Evolutionary conservation across 352 stramenopile genomes (phyloP).

Genomic region (Thraustotheca clavata): DNA sequence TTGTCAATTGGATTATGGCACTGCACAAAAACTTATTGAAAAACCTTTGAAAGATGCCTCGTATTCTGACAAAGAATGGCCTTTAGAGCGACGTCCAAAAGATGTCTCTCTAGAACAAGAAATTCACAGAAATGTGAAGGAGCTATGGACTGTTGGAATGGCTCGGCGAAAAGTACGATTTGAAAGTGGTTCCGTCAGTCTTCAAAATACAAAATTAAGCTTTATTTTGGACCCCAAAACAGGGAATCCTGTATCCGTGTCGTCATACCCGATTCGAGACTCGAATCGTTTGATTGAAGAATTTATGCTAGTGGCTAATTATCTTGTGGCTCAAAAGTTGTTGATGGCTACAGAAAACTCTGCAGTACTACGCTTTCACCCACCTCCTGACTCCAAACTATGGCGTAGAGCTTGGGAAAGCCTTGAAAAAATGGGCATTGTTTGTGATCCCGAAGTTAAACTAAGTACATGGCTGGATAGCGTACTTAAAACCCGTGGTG

Average conservation of each 20-base stretch:
- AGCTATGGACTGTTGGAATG: constrained; percentile 51
- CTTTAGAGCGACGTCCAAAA: constrained; percentile 52
- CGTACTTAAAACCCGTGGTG: constrained; percentile 62
- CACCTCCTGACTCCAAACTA: constrained; percentile 43
- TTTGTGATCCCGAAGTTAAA: constrained; percentile 77
- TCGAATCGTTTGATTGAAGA: constrained; percentile 96
- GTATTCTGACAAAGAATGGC: constrained; percentile 13
- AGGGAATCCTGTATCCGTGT: constrained; percentile 72
- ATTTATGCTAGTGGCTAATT: constrained; percentile 99
- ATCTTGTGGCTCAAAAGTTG: constrained; percentile 93
- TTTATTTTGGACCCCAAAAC: constrained; percentile 91
- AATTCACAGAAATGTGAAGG: constrained; percentile 33
- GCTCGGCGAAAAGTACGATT: constrained; percentile 80
- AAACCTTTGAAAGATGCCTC: constrained; percentile 48
- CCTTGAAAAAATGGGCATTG: constrained; percentile 34
- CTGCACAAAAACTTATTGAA: constrained; percentile 95
- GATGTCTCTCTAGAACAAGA: neutral
- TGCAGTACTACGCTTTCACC: constrained; percentile 88
- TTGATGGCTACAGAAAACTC: constrained; percentile 78
- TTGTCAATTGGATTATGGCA: constrained; percentile 94
- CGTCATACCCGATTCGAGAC: constrained; percentile 89
- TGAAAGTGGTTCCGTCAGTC: constrained; percentile 86
- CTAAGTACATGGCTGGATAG: constrained; percentile 80
- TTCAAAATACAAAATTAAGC: constrained; percentile 91
- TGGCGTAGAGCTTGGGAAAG: neutral